These are phyloP conservation scores for Bipolaris victoriae DNA, from an alignment of 2,329 filamentous ascomycete genomes.

Conservation along the genomic window DNA sequence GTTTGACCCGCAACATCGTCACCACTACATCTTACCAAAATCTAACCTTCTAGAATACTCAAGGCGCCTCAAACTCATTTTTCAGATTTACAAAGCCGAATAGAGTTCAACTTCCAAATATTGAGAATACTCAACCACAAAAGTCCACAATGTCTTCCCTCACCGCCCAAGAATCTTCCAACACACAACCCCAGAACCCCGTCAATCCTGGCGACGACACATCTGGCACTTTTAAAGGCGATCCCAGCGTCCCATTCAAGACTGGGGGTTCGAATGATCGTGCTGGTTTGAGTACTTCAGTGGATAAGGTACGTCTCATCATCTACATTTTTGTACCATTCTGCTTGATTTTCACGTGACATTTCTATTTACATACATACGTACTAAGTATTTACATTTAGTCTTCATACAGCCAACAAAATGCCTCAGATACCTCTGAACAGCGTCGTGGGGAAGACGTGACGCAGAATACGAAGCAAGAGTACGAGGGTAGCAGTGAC, in stretches of 20 bases:
- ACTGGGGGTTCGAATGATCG: conserved; percentile 4
- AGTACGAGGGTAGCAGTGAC: conserved; percentile 4
- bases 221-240: conserved; percentile 8
- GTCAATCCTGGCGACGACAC: conserved; percentile 13
- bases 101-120: background rate
- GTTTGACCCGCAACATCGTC: background rate
- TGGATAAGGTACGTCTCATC: conserved; percentile 13
- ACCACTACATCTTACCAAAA: background rate
- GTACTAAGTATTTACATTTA: background rate
- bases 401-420: conserved; percentile 11
- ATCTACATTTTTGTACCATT: no score
- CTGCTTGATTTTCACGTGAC: no score
- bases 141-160: conserved; percentile 15
- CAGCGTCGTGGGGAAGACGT: conserved; percentile 17
- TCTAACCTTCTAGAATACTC: background rate
- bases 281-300: conserved; percentile 5
- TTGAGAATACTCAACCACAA: background rate
- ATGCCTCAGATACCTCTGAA: conserved; percentile 18
- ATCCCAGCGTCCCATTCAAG: conserved; percentile 14
- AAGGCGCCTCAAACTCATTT: background rate
- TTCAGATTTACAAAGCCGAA: background rate
- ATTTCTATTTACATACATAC: background rate
- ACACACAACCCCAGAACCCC: conserved; percentile 21
- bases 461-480: conserved; percentile 11
- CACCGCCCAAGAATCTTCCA: conserved; percentile 22